Percentiles rank a stretch among this genome's conserved stretches.
Conservation (phyloP, 2,329 filamentous ascomycete genomes). For the Corniculantispora saksenae region DNA sequence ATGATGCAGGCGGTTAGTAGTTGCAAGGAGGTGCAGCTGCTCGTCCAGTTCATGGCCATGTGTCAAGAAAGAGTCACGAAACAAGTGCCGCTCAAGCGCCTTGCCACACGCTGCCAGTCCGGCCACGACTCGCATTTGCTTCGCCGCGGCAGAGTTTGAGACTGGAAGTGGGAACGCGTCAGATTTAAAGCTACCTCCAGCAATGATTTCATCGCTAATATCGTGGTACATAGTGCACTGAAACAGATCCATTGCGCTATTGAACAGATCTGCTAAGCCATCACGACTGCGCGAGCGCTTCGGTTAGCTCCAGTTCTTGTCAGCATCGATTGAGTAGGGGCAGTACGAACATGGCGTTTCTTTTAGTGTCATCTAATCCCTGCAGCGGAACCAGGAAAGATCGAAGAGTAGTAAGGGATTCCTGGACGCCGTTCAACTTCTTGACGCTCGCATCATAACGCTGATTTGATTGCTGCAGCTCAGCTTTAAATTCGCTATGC, state of each 20-base stretch:
- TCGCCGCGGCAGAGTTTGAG: background rate
- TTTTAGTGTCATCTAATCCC: background rate
- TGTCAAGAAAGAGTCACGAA: background rate
- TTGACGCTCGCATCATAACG: background rate
- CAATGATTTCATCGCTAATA: background rate
- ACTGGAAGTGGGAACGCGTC: background rate
- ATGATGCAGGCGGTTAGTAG: background rate
- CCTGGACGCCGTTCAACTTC: background rate
- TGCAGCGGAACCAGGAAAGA: background rate
- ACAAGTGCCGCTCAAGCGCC: conserved; percentile 3
- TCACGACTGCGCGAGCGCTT: background rate
- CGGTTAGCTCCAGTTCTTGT: background rate
- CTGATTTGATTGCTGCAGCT: background rate
- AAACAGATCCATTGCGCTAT: background rate
- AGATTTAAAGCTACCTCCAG: background rate
- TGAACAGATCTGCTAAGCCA: background rate
- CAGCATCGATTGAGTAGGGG: background rate
- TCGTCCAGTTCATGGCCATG: background rate
- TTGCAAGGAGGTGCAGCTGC: background rate
- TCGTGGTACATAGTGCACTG: background rate
- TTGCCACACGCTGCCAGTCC: background rate
- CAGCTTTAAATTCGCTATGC: background rate
- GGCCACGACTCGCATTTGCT: conserved; percentile 4
- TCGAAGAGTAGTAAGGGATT: background rate
- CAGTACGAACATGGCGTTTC: background rate